phyloP scores from a whole-genome alignment of 306 rosid species.

The Dicorynia guianensis region DNA sequence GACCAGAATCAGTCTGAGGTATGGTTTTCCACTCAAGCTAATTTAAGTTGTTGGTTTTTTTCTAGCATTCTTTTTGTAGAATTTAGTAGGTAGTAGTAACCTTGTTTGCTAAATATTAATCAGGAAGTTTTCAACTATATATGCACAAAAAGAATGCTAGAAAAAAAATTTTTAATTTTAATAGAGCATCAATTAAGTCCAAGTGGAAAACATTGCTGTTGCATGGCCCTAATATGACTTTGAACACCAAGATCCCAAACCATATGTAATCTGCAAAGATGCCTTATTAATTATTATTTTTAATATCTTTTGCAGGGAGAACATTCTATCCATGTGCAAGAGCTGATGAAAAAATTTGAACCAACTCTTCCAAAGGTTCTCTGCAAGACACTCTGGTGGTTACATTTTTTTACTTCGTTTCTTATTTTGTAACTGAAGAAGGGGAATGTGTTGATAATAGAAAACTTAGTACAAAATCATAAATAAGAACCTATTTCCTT shows the following conservation, averaged over 20 bases:
- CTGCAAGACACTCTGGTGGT: constrained; percentile 57
- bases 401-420: constrained; percentile 24
- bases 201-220: too few relatives aligned
- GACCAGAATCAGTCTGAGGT: constrained; percentile 54
- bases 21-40: constrained; percentile 27
- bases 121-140: not conserved
- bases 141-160: too few relatives aligned
- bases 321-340: constrained; percentile 68
- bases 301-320: constrained; percentile 58
- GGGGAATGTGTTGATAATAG: not conserved
- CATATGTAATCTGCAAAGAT: constrained; percentile 12
- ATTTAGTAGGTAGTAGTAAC: constrained; percentile 15
- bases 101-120: constrained; percentile 25
- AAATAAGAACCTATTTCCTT: not conserved
- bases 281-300: not conserved
- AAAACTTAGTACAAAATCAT: constrained; percentile 1
- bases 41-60: not conserved
- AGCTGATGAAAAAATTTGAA: constrained; percentile 66
- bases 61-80: constrained; percentile 14
- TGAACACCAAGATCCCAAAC: constrained; percentile 15
- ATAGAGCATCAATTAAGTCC: too few relatives aligned
- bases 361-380: constrained; percentile 85
- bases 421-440: not conserved
- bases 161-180: too few relatives aligned
- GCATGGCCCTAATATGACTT: too few relatives aligned